Evolutionary conservation across 805 yeast species (phyloP).

Genomic region (Metschnikowia koreensis): DNA sequence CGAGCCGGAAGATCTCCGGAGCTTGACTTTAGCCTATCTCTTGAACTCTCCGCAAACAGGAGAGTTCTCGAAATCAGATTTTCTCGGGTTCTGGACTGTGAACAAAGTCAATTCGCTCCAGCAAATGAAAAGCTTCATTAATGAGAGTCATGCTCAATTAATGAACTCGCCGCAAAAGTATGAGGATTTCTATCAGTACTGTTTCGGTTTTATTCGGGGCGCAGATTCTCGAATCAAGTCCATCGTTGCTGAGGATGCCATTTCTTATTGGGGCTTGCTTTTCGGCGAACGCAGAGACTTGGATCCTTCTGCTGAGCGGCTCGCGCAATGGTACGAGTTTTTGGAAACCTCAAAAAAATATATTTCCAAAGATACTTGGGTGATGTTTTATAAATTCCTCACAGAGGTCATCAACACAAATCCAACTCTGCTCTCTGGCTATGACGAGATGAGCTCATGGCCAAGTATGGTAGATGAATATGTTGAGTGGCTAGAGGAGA

Average conservation of each 20-base stretch:
- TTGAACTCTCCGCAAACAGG: slow-evolving; percentile 69
- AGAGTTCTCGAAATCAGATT: slow-evolving; percentile 48
- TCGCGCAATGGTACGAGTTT: slow-evolving; percentile 60
- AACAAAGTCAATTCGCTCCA: slow-evolving; percentile 22
- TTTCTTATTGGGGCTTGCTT: slow-evolving; percentile 75
- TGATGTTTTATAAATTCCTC: slow-evolving; percentile 71
- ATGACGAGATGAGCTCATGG: slow-evolving; percentile 88
- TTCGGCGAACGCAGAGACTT: slow-evolving; percentile 28
- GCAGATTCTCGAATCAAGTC: slow-evolving; percentile 49
- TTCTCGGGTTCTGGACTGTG: slow-evolving; percentile 56
- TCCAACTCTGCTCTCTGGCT: slow-evolving; percentile 47
- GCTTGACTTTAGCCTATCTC: slow-evolving; percentile 68
- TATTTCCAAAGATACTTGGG: slow-evolving; percentile 79
- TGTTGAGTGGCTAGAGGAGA: slow-evolving; percentile 53
- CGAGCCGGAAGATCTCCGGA: slow-evolving; percentile 71
- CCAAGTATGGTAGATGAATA: slow-evolving; percentile 85
- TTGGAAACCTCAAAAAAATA: slow-evolving; percentile 43
- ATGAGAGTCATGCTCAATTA: slow-evolving; percentile 5
- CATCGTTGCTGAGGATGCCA: slow-evolving; percentile 58
- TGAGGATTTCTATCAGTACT: slow-evolving; percentile 61
- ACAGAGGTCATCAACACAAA: slow-evolving; percentile 47
- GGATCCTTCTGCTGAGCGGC: slow-evolving; percentile 24
- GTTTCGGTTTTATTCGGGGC: slow-evolving; percentile 66
- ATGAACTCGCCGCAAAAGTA: slow-evolving; percentile 41
- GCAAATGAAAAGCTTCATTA: slow-evolving; percentile 43